Percentiles rank a stretch among this genome's conserved stretches.
Evolutionary conservation across 108 stramenopile genomes (phyloP).

Genomic region (Epipyxis sp.): DNA sequence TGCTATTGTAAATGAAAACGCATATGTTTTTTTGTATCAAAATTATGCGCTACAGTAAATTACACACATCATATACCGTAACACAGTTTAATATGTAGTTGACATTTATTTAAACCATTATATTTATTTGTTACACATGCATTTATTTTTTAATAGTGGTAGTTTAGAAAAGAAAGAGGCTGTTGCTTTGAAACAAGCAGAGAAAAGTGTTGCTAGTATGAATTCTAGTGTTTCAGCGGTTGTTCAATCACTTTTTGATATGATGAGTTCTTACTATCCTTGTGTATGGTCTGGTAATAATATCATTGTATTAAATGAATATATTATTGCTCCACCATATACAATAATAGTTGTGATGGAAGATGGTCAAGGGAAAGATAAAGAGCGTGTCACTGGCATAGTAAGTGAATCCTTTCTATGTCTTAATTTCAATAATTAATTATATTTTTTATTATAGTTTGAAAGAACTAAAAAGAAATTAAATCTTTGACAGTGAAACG

Average conservation of each 20-base stretch:
- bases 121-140: not conserved
- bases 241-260: constrained; percentile 1
- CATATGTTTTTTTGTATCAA: not conserved
- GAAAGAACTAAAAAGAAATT: not conserved
- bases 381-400: not conserved
- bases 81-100: not conserved
- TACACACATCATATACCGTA: not conserved
- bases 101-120: not conserved
- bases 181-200: not conserved
- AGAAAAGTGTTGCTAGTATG: not conserved
- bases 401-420: not conserved
- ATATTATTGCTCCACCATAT: constrained; percentile 2
- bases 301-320: not conserved
- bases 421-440: not conserved
- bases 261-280: not conserved
- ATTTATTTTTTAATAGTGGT: not conserved
- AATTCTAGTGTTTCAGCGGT: not conserved
- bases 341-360: not conserved
- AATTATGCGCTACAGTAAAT: not conserved
- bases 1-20: not conserved
- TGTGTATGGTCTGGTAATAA: constrained; percentile 2
- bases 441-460: not conserved
- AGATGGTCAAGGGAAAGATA: not conserved
- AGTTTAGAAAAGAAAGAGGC: not conserved
- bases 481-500: too few species aligned